Evolutionary conservation across 345 rosid species (phyloP), one percentile per base, ranked within the genome.

Genomic region (Odontarrhena argentea): DNA sequence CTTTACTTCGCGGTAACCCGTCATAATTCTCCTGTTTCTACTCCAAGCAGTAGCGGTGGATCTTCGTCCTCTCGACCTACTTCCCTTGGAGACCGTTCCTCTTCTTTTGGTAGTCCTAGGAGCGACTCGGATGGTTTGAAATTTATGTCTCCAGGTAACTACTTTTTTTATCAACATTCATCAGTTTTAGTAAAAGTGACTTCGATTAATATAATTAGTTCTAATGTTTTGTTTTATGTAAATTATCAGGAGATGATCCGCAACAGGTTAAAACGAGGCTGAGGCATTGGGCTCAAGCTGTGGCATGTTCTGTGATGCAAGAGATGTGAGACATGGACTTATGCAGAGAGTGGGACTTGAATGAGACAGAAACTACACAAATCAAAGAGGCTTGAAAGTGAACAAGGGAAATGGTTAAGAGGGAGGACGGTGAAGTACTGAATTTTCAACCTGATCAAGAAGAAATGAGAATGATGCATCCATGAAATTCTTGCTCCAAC

Each of bases 1-100:
- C 82, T 91, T 56, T 91, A 91, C 70, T 94, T 91, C 9, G 96
- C 99, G 4, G 95, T 94, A 3, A 91, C 80, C 74, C 81, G 99
- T 36, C 96, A 85, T 55, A 74, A 88, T 38, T 87, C 93, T 0
- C 97, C 97, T 0, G 63, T 75, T 50, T 88, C 97, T 0, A 80
- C 95, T 0, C 99, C 97, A 4, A 75, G 74, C 1, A 79, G 91
- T 48, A 79, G 91, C 47, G 75, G 71, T 4, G 76, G 91, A 60
- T 69, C 86, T 42, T 78, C 80, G 0, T 69, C 82, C 8, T 82
- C 91, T 4, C 25, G 68, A 5, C 50, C 36, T 37, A 38, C 69
- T 52, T 38, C 74, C 0, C 65, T 82, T 1, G 87, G 86, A 4
- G 77, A 75, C 9, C 67, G 81, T 3, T 87, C 96, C 1, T 81